Conservation (phyloP, 495 filamentous ascomycete species). For the Glutinoglossum americanum region DNA sequence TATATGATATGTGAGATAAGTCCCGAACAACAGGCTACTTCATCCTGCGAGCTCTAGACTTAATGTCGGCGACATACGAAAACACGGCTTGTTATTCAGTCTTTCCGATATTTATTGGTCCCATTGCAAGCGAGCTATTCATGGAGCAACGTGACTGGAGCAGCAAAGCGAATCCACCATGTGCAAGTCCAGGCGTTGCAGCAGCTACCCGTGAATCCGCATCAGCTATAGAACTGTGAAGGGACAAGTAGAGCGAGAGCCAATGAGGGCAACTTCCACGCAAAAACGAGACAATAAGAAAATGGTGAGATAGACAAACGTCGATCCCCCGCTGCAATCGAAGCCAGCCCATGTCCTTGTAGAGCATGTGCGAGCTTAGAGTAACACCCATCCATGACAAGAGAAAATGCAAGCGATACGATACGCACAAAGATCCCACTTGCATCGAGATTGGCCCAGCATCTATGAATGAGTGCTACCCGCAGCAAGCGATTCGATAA, state of each 20-base stretch:
- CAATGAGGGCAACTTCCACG: background rate
- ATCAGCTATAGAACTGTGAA: background rate
- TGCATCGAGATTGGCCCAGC: background rate
- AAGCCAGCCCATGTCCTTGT: background rate
- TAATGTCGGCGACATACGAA: background rate
- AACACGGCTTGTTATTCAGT: background rate
- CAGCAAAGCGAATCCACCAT: background rate
- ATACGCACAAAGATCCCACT: background rate
- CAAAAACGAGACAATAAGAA: background rate
- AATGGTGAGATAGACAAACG: background rate
- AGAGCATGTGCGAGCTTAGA: background rate
- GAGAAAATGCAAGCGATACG: background rate
- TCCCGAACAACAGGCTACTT: background rate
- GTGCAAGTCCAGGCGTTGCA: background rate
- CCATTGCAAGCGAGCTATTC: background rate
- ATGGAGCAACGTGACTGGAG: background rate
- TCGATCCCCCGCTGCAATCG: background rate
- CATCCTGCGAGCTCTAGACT: background rate
- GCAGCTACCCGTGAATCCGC: background rate
- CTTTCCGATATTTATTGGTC: background rate
- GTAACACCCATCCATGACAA: background rate
- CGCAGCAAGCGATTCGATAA: background rate
- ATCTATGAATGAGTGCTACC: background rate
- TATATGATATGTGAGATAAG: slow-evolving; percentile 2
- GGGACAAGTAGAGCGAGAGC: background rate